phyloP scores from a whole-genome alignment of 2,329 filamentous ascomycete genomes.

The Pseudocercospora musae region DNA sequence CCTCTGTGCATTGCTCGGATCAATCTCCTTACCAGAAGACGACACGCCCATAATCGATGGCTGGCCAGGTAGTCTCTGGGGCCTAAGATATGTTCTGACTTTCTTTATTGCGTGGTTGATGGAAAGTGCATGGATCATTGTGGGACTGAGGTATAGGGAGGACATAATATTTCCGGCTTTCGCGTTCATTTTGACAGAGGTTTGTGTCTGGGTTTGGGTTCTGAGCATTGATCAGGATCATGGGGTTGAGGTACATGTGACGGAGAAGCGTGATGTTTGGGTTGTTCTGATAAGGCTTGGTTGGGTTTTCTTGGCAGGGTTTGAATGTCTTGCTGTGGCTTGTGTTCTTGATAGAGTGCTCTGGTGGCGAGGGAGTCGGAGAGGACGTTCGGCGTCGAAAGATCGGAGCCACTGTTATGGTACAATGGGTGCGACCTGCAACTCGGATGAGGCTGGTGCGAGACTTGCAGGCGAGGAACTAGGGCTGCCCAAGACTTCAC shows the following conservation, averaged over 20 bases:
- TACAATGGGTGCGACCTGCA: too few species aligned
- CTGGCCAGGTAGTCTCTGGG: neutral
- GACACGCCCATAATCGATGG: neutral
- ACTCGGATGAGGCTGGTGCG: too few species aligned
- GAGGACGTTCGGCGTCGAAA: too few species aligned
- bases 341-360: too few species aligned
- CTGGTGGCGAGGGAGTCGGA: too few species aligned
- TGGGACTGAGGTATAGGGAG: neutral
- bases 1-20: neutral
- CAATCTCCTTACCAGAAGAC: neutral
- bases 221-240: neutral
- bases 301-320: too few species aligned
- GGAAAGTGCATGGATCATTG: neutral
- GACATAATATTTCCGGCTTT: neutral
- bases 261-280: too few species aligned
- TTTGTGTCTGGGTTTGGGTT: neutral
- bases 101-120: neutral
- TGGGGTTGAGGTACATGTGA: neutral
- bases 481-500: too few species aligned
- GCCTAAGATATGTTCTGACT: neutral
- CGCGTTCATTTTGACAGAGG: neutral
- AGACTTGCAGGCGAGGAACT: too few species aligned
- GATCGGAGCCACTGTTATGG: too few species aligned
- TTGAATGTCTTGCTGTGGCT: too few species aligned
- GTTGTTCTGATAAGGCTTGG: too few species aligned